phyloP scores from a whole-genome alignment of 306 rosid genomes.

The peach (Prunus persica) region Prunus_persica_NCBIv2 NC_034012.1:3644501-3645000 shows the following conservation, averaged over 20 bases:
- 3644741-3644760: not conserved
- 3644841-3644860: not conserved
- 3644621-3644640: not conserved
- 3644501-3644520: not conserved
- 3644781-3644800: not conserved
- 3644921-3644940: not conserved
- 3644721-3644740: not conserved
- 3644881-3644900: not conserved
- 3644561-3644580: not conserved
- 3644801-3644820: not conserved
- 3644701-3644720: not conserved
- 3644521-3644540: not conserved
- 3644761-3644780: not conserved
- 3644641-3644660: not conserved
- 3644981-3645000: not conserved
- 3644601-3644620: not conserved
- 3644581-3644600: not conserved
- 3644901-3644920: not conserved
- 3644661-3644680: not conserved
- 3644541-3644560: not conserved
- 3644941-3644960: not conserved
- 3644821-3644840: not conserved
- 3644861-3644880: not conserved
- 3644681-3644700: not conserved
- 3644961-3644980: not conserved